Conservation (phyloP, 2,329 filamentous ascomycete species). For the Xylaria sp. region DNA sequence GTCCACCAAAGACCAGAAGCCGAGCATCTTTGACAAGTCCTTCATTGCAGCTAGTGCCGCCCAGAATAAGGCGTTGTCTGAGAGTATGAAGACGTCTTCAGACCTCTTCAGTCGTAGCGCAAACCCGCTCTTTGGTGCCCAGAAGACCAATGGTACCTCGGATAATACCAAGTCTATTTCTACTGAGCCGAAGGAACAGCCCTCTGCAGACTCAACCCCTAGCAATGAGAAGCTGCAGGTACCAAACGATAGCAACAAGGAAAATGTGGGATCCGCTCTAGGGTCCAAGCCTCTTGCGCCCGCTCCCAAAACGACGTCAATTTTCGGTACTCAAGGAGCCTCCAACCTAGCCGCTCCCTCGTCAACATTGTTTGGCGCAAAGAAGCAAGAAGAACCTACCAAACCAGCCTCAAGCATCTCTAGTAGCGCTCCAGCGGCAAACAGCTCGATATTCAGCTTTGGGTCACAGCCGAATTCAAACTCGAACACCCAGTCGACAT, state of each 20-base stretch:
- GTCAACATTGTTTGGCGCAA: conserved; percentile 43
- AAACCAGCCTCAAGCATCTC: conserved; percentile 40
- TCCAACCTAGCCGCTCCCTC: conserved; percentile 53
- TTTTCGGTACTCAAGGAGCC: conserved; percentile 55
- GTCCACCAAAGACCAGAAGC: background rate
- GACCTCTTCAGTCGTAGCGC: conserved; percentile 44
- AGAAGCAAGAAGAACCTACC: conserved; percentile 38
- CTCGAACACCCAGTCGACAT: conserved; percentile 28
- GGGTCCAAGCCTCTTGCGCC: conserved; percentile 46
- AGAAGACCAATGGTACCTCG: conserved; percentile 46
- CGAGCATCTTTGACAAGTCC: conserved; percentile 37
- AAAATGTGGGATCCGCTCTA: conserved; percentile 17
- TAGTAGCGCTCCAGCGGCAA: conserved; percentile 20
- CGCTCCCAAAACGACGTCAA: conserved; percentile 39
- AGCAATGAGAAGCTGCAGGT: conserved; percentile 4
- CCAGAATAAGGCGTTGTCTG: conserved; percentile 38
- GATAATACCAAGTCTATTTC: conserved; percentile 53
- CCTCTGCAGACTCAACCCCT: conserved; percentile 6
- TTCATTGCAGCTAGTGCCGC: conserved; percentile 35
- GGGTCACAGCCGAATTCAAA: conserved; percentile 33
- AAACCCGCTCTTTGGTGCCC: conserved; percentile 35
- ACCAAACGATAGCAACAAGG: conserved; percentile 19
- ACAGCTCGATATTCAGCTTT: conserved; percentile 42
- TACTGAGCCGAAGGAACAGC: conserved; percentile 48
- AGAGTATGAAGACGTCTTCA: conserved; percentile 35